phyloP scores from a whole-genome alignment of 148 eudicot species.

The Rhododendron simsii region DNA sequence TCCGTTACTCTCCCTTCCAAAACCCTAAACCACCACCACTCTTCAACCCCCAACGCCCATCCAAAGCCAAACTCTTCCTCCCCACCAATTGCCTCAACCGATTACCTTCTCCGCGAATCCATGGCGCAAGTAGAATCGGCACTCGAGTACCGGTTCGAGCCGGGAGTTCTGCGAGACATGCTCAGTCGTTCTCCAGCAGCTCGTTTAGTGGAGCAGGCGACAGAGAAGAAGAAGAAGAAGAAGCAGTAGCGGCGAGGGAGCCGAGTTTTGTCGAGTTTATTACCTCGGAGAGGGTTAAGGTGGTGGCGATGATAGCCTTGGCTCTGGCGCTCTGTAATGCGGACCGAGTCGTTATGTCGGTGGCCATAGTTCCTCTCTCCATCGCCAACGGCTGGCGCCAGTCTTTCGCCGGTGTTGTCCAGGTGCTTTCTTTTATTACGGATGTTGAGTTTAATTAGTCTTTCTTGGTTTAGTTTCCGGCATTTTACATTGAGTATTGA shows the following conservation, averaged over 20 bases:
- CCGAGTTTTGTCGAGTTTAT: slow-evolving; percentile 63
- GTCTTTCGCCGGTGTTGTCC: slow-evolving; percentile 87
- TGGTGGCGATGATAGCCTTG: slow-evolving; percentile 82
- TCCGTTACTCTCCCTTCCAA: slow-evolving; percentile 5
- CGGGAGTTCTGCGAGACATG: slow-evolving; percentile 27
- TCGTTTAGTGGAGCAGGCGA: neutral
- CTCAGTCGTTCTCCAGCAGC: slow-evolving; percentile 11
- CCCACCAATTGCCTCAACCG: neutral
- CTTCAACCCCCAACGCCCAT: neutral
- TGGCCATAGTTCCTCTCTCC: slow-evolving; percentile 82
- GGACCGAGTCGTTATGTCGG: slow-evolving; percentile 96
- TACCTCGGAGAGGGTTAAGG: slow-evolving; percentile 90
- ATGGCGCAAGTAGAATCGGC: neutral
- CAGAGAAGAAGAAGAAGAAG: neutral
- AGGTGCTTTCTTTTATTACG: slow-evolving; percentile 29
- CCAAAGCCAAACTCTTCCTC: neutral
- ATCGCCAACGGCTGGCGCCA: slow-evolving; percentile 62
- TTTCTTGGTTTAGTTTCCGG: neutral
- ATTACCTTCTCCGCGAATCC: slow-evolving; percentile 3
- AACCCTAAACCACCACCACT: slow-evolving; percentile 3
- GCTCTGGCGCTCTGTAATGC: slow-evolving; percentile 92
- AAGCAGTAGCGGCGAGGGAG: neutral
- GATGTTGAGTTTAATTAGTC: neutral
- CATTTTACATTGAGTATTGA: neutral
- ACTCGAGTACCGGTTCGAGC: neutral